phyloP scores from a whole-genome alignment of 129 eudicot species.

The Saposhnikovia divaricata region DNA sequence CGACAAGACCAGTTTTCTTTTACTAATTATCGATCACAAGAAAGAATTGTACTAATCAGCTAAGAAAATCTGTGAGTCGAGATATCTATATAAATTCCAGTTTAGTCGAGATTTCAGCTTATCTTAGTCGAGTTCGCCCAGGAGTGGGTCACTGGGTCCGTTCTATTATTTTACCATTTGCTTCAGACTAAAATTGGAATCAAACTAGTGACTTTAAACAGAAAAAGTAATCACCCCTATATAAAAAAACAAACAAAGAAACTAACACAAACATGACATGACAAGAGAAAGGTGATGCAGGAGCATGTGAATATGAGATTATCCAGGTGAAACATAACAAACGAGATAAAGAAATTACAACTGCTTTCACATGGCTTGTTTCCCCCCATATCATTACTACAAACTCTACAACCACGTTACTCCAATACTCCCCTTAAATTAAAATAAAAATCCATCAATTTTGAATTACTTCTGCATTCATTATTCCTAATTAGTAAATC shows the following conservation, averaged over 20 bases:
- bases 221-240: background rate
- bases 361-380: slow-evolving; percentile 8
- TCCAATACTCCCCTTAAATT: background rate
- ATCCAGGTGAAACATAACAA: slow-evolving; percentile 11
- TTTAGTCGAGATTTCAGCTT: too few relatives aligned
- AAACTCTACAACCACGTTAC: background rate
- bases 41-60: too few relatives aligned
- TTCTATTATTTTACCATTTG: background rate
- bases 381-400: background rate
- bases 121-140: too few relatives aligned
- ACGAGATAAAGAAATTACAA: background rate
- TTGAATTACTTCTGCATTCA: background rate
- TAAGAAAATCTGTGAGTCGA: too few relatives aligned
- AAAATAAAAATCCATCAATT: background rate
- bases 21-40: too few relatives aligned
- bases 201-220: background rate
- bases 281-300: slow-evolving; percentile 1
- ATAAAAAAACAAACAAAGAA: background rate
- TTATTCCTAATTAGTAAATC: background rate
- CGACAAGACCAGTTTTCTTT: too few relatives aligned
- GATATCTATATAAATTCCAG: too few relatives aligned
- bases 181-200: background rate
- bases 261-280: background rate
- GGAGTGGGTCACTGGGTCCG: too few relatives aligned
- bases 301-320: background rate